Conservation (phyloP, 495 filamentous ascomycete species). For the Penicillium arizonense region DNA sequence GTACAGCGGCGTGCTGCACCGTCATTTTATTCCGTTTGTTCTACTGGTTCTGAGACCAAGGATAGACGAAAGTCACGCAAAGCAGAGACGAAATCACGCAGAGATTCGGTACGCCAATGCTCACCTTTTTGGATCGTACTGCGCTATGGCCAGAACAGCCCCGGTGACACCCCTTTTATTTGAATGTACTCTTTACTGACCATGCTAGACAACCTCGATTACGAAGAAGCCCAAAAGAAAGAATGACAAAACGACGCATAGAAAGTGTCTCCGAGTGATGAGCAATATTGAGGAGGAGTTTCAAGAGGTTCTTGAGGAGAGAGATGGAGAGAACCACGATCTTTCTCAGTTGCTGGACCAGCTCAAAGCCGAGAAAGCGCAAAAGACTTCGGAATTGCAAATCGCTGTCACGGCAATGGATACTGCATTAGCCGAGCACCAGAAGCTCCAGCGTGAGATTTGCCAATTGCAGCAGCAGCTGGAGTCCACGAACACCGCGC, state of each 20-base stretch:
- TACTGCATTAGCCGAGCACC: not conserved
- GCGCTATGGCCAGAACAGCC: not conserved
- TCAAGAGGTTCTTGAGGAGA: not conserved
- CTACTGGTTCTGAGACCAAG: too few relatives aligned
- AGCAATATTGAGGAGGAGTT: not conserved
- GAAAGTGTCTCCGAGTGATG: not conserved
- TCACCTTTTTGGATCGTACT: not conserved
- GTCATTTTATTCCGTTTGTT: too few relatives aligned
- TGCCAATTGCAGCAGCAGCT: conserved; percentile 11
- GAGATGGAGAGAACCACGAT: not conserved
- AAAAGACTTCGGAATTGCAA: not conserved
- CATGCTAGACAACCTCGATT: not conserved
- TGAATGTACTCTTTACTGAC: not conserved
- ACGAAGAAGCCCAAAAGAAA: not conserved
- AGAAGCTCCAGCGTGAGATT: conserved; percentile 5
- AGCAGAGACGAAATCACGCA: not conserved
- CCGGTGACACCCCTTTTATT: not conserved
- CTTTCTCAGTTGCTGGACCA: not conserved
- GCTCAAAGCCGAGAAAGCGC: not conserved
- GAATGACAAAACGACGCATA: not conserved
- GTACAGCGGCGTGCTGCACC: too few relatives aligned
- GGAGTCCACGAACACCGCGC: conserved; percentile 10
- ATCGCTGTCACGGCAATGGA: not conserved
- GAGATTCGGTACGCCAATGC: not conserved
- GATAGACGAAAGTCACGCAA: not conserved